Evolutionary conservation across 345 rosid genomes (phyloP), one percentile per base, ranked within the genome.

Genomic region (Erysimum cheiranthoides): DNA sequence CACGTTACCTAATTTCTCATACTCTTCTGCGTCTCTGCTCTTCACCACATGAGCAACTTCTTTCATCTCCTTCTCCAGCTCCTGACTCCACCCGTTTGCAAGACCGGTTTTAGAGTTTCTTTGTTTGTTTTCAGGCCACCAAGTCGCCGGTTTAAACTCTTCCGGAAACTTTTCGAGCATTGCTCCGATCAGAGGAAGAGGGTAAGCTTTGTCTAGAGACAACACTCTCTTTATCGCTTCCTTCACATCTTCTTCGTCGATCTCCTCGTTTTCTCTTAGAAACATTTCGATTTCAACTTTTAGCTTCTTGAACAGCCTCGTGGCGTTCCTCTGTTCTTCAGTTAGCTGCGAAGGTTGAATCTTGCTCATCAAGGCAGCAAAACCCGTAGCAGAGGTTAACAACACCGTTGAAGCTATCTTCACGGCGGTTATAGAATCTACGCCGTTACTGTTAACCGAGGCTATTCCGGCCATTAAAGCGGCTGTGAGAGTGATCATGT

Each of bases 401-500:
- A 86, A 42, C 4, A 86, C 74, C 17, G 83, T 65, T 2, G 87
- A 79, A 10, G 89, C 83, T 4, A 86, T 14, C 71, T 85, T 85
- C 73, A 86, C 69, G 0, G 86, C 82, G 32, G 76, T 47, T 38
- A 84, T 49, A 3, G 87, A 72, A 60, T 70, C 86, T 5, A 47
- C 82, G 0, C 47, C 79, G 1, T 66, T 61, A 36, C 28, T 58
- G 12, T 74, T 69, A 10, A 73, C 60, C 0, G 85, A 77, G 0
- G 92, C 84, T 35, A 88, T 42, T 8, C 89, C 96, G 1, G 84
- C 82, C 86, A 86, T 86, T 18, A 86, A 72, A 12, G 86, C 75
- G 8, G 90, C 93, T 0, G 91, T 70, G 30, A 90, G 87, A 47
- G 90, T 85, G 54, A 88, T 88, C 86, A 83, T 84, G 80, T 88